Evolutionary conservation across 495 filamentous ascomycete species (phyloP), one percentile per base, ranked within the genome.

Genomic region (Xylaria curta): DNA sequence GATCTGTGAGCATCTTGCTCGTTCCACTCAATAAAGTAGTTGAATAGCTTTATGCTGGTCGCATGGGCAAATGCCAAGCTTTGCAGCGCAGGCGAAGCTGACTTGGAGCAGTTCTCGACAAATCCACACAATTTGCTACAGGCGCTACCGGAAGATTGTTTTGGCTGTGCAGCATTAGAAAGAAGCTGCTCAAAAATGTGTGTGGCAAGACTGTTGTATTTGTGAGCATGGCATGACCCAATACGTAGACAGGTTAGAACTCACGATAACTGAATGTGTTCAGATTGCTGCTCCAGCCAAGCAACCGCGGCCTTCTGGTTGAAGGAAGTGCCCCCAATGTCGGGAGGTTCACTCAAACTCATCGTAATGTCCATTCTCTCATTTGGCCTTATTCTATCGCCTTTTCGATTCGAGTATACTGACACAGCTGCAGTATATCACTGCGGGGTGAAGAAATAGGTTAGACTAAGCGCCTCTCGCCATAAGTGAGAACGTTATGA

Each of bases 1-100:
- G 92, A 90, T 65, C 94, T 91, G 33, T 91, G 86, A 70, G 91
- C 91, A 46, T 91, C 87, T 73, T 89, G 88, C 73, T 95, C 91
- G 72, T 89, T 93, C 81, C 89, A 91, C 68, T 89, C 85, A 71
- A 97, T 82, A 73, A 90, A 95, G 62, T 92, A 88, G 17, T 89
- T 81, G 76, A 96, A 93, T 4, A 92, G 78, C 54, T 83, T 81
- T 15, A 85, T 74, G 81, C 90, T 92, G 12, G 85, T 84, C 19
- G 77, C 74, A 28, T 87, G 76, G 17, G 85, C 85, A 38, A 88
- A 88, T 12, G 84, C 84, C 77, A 84, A 84, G 46, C 74, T 68
- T 72, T 73, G 77, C 51, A 89, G 33, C 0, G 69, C 65, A n/a
- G 76, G 59, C 36, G 83, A 79, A 54, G 71, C 68, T 53, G 86